Evolutionary conservation across 805 yeast genomes (phyloP).

Genomic region (Clavispora carvajalis): DNA sequence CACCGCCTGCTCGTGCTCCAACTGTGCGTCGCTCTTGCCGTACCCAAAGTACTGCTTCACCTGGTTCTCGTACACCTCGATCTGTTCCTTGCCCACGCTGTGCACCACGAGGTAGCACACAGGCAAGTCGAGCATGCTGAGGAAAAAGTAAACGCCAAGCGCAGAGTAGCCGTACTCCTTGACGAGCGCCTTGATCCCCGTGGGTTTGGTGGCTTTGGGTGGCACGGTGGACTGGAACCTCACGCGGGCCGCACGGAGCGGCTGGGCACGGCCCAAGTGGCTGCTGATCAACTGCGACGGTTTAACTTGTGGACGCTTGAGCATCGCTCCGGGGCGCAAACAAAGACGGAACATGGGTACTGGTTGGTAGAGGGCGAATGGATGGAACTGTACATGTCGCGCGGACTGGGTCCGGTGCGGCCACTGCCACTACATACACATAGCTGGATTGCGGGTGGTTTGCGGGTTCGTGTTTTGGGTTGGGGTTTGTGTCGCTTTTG

Average conservation of each 20-base stretch:
- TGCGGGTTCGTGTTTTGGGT: no score
- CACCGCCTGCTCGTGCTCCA: slow-evolving; percentile 31
- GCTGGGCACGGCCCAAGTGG: neutral
- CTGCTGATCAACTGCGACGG: neutral
- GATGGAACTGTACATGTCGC: neutral
- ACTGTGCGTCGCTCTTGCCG: slow-evolving; percentile 44
- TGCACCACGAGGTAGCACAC: slow-evolving; percentile 79
- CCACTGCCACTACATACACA: no score
- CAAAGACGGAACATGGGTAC: slow-evolving; percentile 1
- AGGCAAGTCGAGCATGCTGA: slow-evolving; percentile 78
- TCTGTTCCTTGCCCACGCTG: slow-evolving; percentile 78
- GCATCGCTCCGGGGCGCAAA: neutral
- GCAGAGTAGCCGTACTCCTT: slow-evolving; percentile 91
- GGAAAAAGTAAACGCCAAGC: slow-evolving; percentile 70
- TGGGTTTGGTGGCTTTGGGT: slow-evolving; percentile 20
- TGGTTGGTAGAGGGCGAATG: neutral
- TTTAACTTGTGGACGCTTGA: neutral
- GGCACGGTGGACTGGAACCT: slow-evolving; percentile 6
- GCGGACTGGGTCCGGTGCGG: no score
- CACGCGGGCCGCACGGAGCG: neutral
- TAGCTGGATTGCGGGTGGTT: no score
- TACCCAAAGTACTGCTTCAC: slow-evolving; percentile 60
- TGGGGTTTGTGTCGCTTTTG: no score
- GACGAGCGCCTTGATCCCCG: slow-evolving; percentile 58
- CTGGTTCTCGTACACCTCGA: slow-evolving; percentile 59